These are phyloP conservation scores for Cochliopodium minus DNA, from an alignment of 208 protist species.

Conservation along the genomic window DNA sequence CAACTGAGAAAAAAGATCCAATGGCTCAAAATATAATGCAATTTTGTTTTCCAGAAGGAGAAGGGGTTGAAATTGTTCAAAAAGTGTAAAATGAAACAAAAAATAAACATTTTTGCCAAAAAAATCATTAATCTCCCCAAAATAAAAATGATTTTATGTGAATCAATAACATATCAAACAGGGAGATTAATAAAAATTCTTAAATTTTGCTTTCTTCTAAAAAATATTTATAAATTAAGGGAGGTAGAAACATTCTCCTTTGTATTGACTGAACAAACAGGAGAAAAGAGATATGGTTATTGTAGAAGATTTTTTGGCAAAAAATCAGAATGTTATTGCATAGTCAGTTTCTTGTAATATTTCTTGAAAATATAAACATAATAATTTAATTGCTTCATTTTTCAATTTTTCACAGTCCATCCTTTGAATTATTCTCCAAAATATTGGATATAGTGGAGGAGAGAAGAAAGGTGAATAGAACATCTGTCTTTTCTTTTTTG, in stretches of 20 bases:
- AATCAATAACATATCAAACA: background rate
- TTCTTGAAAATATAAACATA: no score
- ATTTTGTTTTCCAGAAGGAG: conserved; percentile 3
- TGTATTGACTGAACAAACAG: conserved; percentile 5
- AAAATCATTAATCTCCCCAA: background rate
- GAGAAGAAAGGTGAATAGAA: background rate
- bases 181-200: background rate
- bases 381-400: background rate
- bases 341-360: conserved; percentile 2
- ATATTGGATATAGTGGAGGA: background rate
- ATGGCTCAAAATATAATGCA: background rate
- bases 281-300: background rate
- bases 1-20: background rate
- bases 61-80: no score
- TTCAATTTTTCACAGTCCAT: background rate
- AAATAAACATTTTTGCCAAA: background rate
- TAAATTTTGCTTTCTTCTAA: background rate
- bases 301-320: background rate
- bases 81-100: background rate
- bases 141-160: background rate
- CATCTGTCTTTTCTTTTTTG: background rate
- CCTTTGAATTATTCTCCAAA: background rate
- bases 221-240: background rate
- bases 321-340: background rate
- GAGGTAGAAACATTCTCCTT: background rate